Evolutionary conservation across 495 filamentous ascomycete genomes (phyloP).

Genomic region (Aspergillus carlsbadensis): DNA sequence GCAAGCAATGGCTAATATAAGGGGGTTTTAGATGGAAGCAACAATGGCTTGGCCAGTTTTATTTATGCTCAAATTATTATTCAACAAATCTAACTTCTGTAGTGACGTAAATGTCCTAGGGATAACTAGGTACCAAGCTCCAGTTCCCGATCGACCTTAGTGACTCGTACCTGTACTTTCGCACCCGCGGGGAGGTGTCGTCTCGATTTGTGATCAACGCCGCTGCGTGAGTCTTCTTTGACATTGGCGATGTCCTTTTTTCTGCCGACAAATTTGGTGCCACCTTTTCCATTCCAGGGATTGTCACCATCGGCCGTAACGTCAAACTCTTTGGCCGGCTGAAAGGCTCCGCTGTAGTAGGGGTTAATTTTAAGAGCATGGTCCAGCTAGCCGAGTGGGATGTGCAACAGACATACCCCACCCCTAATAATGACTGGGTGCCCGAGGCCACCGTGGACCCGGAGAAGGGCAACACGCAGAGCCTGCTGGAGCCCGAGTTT

Average conservation of each 20-base stretch:
- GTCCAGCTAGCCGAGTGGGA: constrained; percentile 7
- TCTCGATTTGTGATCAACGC: too few relatives aligned
- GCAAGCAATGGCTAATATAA: constrained; percentile 23
- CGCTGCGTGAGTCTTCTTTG: background rate
- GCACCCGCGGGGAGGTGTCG: too few relatives aligned
- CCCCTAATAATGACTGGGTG: background rate
- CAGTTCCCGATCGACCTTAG: too few relatives aligned
- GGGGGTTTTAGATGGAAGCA: constrained; percentile 23
- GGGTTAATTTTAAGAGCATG: constrained; percentile 4
- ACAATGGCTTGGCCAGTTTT: constrained; percentile 18
- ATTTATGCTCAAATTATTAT: constrained; percentile 8
- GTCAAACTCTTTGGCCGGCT: constrained; percentile 5
- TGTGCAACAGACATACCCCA: constrained; percentile 9
- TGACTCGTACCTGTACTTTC: too few relatives aligned
- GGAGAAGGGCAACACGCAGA: background rate
- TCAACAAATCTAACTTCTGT: constrained; percentile 21
- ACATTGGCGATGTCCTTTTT: constrained; percentile 4
- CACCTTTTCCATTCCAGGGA: constrained; percentile 7
- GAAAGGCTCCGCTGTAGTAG: constrained; percentile 1
- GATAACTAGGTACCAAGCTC: constrained; percentile 34
- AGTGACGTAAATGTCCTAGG: constrained; percentile 36
- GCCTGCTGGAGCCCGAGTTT: background rate
- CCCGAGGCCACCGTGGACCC: background rate
- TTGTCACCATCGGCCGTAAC: constrained; percentile 11
- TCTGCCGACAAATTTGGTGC: constrained; percentile 14